Evolutionary conservation across 345 rosid genomes (phyloP).

Genomic region (Capsella bursapastoris): DNA sequence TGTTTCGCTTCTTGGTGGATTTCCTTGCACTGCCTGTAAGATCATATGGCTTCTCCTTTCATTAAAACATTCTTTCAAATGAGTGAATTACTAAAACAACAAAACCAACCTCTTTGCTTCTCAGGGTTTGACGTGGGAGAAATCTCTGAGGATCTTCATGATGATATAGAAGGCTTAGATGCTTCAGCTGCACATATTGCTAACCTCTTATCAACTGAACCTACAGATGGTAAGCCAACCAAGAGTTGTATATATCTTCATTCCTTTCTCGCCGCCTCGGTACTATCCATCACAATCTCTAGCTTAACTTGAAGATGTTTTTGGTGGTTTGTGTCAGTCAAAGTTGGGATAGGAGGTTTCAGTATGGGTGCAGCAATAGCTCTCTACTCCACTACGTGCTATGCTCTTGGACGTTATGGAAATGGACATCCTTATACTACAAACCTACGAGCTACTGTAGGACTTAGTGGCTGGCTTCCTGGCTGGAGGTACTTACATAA

Average conservation of each 20-base stretch:
- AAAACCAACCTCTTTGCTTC: slow-evolving; percentile 14
- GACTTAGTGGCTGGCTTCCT: slow-evolving; percentile 81
- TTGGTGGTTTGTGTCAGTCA: slow-evolving; percentile 47
- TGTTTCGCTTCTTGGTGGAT: slow-evolving; percentile 68
- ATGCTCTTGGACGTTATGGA: slow-evolving; percentile 57
- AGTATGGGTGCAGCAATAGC: slow-evolving; percentile 85
- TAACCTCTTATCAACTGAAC: slow-evolving; percentile 74
- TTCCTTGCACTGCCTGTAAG: slow-evolving; percentile 86
- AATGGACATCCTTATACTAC: slow-evolving; percentile 54
- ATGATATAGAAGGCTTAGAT: slow-evolving; percentile 79
- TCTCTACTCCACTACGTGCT: slow-evolving; percentile 70
- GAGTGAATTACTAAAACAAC: not conserved
- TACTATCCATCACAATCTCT: not conserved
- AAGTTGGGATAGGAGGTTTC: slow-evolving; percentile 77
- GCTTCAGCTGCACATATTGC: slow-evolving; percentile 83
- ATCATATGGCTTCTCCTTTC: slow-evolving; percentile 17
- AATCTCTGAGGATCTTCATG: slow-evolving; percentile 66
- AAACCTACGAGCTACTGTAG: slow-evolving; percentile 58
- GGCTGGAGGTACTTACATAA: slow-evolving; percentile 55
- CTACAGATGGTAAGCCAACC: slow-evolving; percentile 59
- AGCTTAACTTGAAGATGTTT: slow-evolving; percentile 26
- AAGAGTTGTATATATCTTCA: slow-evolving; percentile 16
- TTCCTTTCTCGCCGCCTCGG: not conserved
- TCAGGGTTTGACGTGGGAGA: slow-evolving; percentile 81
- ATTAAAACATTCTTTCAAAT: not conserved